These are phyloP conservation scores for Eucalyptus paniculata DNA, from an alignment of 345 rosid species.

Conservation along the genomic window DNA sequence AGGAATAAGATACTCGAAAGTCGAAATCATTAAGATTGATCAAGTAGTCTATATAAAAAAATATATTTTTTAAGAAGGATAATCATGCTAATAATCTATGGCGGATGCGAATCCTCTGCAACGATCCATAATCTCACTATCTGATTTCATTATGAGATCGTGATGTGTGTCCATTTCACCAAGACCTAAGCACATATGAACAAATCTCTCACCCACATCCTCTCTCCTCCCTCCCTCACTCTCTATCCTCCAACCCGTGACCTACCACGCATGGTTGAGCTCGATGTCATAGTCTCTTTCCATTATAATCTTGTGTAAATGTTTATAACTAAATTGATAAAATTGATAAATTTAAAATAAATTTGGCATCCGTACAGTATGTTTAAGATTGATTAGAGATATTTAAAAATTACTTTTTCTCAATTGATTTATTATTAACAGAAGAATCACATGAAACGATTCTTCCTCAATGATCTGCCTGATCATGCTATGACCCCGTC, in stretches of 20 bases:
- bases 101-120: background rate
- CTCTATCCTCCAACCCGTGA: background rate
- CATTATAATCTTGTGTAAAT: background rate
- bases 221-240: background rate
- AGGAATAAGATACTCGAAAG: background rate
- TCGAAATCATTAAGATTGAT: background rate
- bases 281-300: background rate
- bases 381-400: background rate
- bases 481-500: background rate
- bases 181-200: background rate
- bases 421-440: background rate
- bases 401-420: background rate
- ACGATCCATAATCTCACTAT: background rate
- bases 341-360: background rate
- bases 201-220: background rate
- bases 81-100: background rate
- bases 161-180: background rate
- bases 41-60: background rate
- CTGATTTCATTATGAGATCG: background rate
- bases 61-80: background rate
- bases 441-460: background rate
- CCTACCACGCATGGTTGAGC: background rate
- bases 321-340: background rate
- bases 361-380: rapidly evolving
- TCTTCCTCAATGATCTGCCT: background rate